Percentiles rank a stretch among this genome's conserved stretches.
Evolutionary conservation across 2,329 filamentous ascomycete species (phyloP).

Genomic region (Uncinocarpus reesii): DNA sequence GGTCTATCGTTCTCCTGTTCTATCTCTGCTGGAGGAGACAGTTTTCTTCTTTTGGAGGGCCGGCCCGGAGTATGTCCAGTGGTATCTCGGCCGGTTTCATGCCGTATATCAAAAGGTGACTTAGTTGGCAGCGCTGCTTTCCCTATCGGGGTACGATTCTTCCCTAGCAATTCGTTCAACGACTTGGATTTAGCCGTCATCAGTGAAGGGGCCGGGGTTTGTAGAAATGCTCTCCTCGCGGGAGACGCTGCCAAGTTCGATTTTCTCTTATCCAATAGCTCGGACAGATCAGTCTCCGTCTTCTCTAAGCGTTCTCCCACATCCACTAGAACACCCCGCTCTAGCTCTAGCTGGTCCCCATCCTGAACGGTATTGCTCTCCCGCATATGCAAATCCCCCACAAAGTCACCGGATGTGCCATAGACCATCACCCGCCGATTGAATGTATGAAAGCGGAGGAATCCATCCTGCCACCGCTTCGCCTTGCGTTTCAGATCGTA

Average conservation of each 20-base stretch:
- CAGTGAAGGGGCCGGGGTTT: constrained; percentile 34
- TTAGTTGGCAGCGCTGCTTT: constrained; percentile 48
- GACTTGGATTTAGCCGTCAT: constrained; percentile 43
- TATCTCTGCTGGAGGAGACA: not conserved
- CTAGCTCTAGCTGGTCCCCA: constrained; percentile 71
- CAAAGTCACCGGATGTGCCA: constrained; percentile 65
- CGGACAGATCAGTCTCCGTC: constrained; percentile 66
- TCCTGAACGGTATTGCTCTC: constrained; percentile 58
- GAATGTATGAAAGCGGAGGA: constrained; percentile 77
- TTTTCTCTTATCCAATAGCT: constrained; percentile 61
- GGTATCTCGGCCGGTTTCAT: constrained; percentile 18
- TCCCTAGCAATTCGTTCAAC: constrained; percentile 55
- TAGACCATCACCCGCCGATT: constrained; percentile 88
- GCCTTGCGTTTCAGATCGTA: constrained; percentile 75
- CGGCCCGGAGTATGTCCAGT: not conserved
- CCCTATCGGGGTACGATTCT: constrained; percentile 53
- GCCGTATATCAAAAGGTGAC: constrained; percentile 57
- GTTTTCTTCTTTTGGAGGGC: constrained; percentile 13
- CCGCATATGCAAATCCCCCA: constrained; percentile 78
- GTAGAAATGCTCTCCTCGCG: constrained; percentile 25
- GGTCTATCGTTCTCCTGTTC: not conserved
- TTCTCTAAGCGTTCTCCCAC: constrained; percentile 65
- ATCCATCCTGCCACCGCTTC: constrained; percentile 90
- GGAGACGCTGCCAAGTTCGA: constrained; percentile 20
- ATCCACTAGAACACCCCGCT: constrained; percentile 67